Evolutionary conservation across 495 filamentous ascomycete genomes (phyloP).

Genomic region (Aspergillus ostianus): DNA sequence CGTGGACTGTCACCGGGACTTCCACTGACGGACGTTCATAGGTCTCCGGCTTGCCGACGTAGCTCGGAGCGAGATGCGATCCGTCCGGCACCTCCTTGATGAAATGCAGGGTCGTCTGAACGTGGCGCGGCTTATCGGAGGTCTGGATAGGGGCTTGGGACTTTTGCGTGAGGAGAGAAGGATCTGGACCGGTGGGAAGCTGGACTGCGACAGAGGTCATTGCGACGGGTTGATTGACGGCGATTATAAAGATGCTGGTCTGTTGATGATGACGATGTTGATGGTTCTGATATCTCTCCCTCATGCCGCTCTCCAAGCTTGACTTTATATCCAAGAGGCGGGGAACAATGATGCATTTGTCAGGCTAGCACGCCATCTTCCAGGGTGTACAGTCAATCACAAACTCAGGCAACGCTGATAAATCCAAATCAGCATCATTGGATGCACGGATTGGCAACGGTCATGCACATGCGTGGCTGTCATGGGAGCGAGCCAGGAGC

Average conservation of each 20-base stretch:
- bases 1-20: slow-evolving; percentile 38
- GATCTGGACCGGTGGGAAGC: slow-evolving; percentile 14
- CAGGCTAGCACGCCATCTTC: slow-evolving; percentile 36
- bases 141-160: slow-evolving; percentile 16
- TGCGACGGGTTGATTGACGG: neutral
- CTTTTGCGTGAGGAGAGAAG: slow-evolving; percentile 15
- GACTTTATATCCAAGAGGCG: slow-evolving; percentile 19
- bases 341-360: slow-evolving; percentile 25
- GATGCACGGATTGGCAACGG: neutral
- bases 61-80: slow-evolving; percentile 49
- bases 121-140: slow-evolving; percentile 40
- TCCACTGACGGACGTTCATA: slow-evolving; percentile 44
- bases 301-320: too few relatives aligned
- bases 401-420: slow-evolving; percentile 22
- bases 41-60: slow-evolving; percentile 48
- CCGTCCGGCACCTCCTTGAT: slow-evolving; percentile 60
- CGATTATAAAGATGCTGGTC: too few relatives aligned
- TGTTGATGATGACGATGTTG: neutral
- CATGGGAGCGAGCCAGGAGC: too few relatives aligned
- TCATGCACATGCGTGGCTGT: too few relatives aligned
- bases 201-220: slow-evolving; percentile 47
- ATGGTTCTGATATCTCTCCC: too few relatives aligned
- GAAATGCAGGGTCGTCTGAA: slow-evolving; percentile 59
- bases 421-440: slow-evolving; percentile 5
- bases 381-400: slow-evolving; percentile 19